phyloP scores from a whole-genome alignment of 148 eudicot species.

The Fagopyrum esculentum region DNA sequence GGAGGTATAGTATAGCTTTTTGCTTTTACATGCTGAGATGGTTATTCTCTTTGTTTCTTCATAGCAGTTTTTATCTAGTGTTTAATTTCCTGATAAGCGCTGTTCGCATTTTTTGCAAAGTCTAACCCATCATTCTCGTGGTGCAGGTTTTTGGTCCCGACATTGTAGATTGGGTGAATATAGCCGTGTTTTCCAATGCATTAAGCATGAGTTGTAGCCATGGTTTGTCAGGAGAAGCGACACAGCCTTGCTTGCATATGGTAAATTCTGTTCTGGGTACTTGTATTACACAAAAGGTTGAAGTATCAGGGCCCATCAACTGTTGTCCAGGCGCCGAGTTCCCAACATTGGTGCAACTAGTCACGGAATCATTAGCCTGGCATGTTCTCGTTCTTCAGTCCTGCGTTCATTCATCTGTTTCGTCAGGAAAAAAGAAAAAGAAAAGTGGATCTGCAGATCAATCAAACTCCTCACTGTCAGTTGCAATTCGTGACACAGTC shows the following conservation, averaged over 20 bases:
- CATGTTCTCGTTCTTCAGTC: constrained; percentile 63
- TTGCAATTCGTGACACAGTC: constrained; percentile 46
- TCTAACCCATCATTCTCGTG: neutral
- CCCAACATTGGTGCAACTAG: constrained; percentile 54
- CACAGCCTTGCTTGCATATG: constrained; percentile 43
- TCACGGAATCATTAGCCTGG: constrained; percentile 89
- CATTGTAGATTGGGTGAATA: constrained; percentile 72
- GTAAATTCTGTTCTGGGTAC: constrained; percentile 47
- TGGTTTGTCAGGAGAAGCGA: constrained; percentile 25
- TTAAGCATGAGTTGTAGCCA: constrained; percentile 58
- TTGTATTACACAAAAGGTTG: constrained; percentile 39
- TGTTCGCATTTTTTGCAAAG: neutral
- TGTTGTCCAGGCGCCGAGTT: constrained; percentile 56
- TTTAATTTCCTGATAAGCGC: neutral
- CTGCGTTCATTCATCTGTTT: constrained; percentile 50
- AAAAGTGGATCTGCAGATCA: constrained; percentile 58
- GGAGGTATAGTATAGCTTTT: constrained; percentile 40
- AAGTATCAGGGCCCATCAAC: constrained; percentile 32
- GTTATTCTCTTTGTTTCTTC: neutral
- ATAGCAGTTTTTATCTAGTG: neutral
- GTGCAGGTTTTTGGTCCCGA: constrained; percentile 51
- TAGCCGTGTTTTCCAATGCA: constrained; percentile 71
- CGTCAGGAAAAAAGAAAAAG: constrained; percentile 93
- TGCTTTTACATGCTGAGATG: neutral
- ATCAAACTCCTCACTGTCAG: constrained; percentile 37